phyloP scores from a whole-genome alignment of 352 stramenopile species.

The Phytophthora meadii region DNA sequence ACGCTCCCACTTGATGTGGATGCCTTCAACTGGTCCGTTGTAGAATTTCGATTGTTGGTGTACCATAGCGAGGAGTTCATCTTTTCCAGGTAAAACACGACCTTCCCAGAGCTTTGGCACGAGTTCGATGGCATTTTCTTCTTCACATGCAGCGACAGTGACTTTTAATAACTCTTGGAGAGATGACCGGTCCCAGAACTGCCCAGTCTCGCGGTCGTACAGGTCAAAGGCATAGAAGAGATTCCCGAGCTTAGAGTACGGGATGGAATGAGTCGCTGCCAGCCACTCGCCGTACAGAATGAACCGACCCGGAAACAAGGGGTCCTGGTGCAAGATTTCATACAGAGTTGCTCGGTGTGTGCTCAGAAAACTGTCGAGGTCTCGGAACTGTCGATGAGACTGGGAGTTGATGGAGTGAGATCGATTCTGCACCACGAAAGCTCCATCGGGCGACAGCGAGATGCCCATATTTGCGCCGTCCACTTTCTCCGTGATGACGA shows the following conservation, averaged over 20 bases:
- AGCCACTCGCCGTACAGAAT: slow-evolving; percentile 89
- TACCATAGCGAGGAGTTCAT: slow-evolving; percentile 49
- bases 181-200: slow-evolving; percentile 52
- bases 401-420: slow-evolving; percentile 68
- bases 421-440: slow-evolving; percentile 79
- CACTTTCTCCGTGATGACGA: slow-evolving; percentile 84
- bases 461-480: slow-evolving; percentile 89
- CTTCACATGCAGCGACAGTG: slow-evolving; percentile 17
- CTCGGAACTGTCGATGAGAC: slow-evolving; percentile 72
- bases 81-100: slow-evolving; percentile 25
- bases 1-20: slow-evolving; percentile 69
- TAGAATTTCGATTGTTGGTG: slow-evolving; percentile 51
- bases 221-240: slow-evolving; percentile 87
- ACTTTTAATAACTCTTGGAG: slow-evolving; percentile 41
- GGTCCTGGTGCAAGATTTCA: slow-evolving; percentile 51
- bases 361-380: slow-evolving; percentile 66
- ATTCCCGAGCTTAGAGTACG: slow-evolving; percentile 68
- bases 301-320: slow-evolving; percentile 67
- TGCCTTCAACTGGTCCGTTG: slow-evolving; percentile 53
- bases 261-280: slow-evolving; percentile 80
- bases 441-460: slow-evolving; percentile 55
- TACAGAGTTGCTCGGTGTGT: slow-evolving; percentile 48
- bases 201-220: slow-evolving; percentile 60
- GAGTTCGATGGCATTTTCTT: slow-evolving; percentile 40
- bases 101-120: slow-evolving; percentile 56